These are phyloP conservation scores for Aphanomyces cochlioides DNA, from an alignment of 352 stramenopile genomes.

Conservation along the genomic window DNA sequence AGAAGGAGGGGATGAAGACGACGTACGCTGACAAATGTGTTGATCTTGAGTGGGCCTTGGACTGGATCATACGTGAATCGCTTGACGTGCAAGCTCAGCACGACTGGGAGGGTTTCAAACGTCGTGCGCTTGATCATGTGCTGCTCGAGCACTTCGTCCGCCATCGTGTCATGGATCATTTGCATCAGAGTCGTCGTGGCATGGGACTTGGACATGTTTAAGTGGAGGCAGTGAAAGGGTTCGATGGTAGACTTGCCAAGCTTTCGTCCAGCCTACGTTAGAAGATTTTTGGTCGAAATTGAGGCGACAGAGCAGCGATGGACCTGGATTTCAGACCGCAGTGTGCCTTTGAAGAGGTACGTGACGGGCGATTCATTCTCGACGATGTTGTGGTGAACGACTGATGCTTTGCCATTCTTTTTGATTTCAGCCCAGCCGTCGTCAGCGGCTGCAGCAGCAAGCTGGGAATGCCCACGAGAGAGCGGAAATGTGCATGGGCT, in stretches of 20 bases:
- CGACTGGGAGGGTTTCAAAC: constrained; percentile 68
- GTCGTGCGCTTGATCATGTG: constrained; percentile 66
- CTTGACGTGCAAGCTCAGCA: constrained; percentile 81
- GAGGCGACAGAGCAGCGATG: background rate
- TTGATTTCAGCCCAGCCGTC: constrained; percentile 78
- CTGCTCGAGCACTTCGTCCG: constrained; percentile 44
- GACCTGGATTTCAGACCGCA: constrained; percentile 57
- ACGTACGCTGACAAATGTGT: constrained; percentile 65
- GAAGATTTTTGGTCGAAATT: background rate
- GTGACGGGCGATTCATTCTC: constrained; percentile 69
- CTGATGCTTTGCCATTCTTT: constrained; percentile 68
- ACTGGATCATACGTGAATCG: constrained; percentile 81
- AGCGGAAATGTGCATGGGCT: constrained; percentile 40
- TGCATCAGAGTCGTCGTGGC: constrained; percentile 56
- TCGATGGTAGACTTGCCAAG: constrained; percentile 82
- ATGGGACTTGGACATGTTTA: constrained; percentile 52
- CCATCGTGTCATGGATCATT: constrained; percentile 74
- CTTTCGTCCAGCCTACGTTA: constrained; percentile 55
- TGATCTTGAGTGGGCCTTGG: constrained; percentile 71
- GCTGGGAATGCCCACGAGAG: background rate
- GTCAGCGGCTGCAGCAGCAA: constrained; percentile 39
- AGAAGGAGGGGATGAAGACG: background rate
- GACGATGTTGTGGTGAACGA: constrained; percentile 73
- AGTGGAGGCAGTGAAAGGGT: constrained; percentile 80
- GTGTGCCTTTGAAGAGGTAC: constrained; percentile 77